A percentile compares a stretch with the other conserved stretches of the same genome.
These are phyloP conservation scores for Leucocoprinus sp. DNA, from an alignment of 768 basidiomycete species.

Conservation along the genomic window DNA sequence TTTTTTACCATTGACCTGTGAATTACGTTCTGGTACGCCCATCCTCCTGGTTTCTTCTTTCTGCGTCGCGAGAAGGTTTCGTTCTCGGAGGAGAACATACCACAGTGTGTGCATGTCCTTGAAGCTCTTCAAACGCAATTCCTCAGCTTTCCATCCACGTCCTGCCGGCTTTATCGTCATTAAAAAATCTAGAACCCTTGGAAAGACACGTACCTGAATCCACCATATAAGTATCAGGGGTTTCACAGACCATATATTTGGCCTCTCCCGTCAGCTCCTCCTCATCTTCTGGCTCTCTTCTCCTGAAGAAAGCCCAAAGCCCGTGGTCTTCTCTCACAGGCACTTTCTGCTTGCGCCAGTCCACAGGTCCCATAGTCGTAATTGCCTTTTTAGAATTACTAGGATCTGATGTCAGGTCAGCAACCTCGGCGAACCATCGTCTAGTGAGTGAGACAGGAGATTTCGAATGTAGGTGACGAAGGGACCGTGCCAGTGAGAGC, in stretches of 20 bases:
- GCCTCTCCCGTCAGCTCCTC: slow-evolving; percentile 33
- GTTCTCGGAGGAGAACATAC: slow-evolving; percentile 85
- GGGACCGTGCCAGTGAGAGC: slow-evolving; percentile 16
- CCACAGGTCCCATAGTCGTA: background rate
- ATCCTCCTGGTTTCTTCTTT: slow-evolving; percentile 66
- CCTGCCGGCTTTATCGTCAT: slow-evolving; percentile 37
- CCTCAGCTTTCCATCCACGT: slow-evolving; percentile 78
- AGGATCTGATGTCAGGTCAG: slow-evolving; percentile 4
- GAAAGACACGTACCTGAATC: slow-evolving; percentile 19
- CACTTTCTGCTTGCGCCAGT: slow-evolving; percentile 18
- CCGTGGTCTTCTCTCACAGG: slow-evolving; percentile 55
- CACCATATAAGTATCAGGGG: slow-evolving; percentile 22
- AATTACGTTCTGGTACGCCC: slow-evolving; percentile 28
- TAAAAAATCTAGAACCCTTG: background rate
- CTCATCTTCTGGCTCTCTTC: slow-evolving; percentile 29
- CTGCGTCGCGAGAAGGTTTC: slow-evolving; percentile 87
- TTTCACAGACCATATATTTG: slow-evolving; percentile 42
- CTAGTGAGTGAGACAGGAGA: slow-evolving; percentile 4
- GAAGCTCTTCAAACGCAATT: slow-evolving; percentile 87
- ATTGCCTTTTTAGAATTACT: background rate
- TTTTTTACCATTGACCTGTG: slow-evolving; percentile 26
- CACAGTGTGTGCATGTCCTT: slow-evolving; percentile 90
- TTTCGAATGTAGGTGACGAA: slow-evolving; percentile 12
- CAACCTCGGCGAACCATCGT: slow-evolving; percentile 22
- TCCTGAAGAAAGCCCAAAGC: slow-evolving; percentile 70